Conservation (phyloP, 495 filamentous ascomycete genomes). For the Friedmanniomyces simplex region DNA sequence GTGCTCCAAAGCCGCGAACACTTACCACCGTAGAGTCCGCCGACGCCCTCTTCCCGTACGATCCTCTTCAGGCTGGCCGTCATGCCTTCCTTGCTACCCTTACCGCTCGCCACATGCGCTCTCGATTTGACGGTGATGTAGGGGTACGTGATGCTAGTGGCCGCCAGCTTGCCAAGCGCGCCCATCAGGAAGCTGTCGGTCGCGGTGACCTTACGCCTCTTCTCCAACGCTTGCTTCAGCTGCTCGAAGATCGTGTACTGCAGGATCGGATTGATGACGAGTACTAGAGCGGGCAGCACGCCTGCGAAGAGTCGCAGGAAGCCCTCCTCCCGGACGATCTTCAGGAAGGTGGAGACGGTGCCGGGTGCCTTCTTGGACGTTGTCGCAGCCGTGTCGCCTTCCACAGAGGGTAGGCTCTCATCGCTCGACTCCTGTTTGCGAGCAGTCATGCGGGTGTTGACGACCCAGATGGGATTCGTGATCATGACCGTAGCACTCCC, state of each 20-base stretch:
- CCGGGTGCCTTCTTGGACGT: conserved; percentile 38
- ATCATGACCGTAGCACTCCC: conserved; percentile 87
- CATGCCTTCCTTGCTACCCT: conserved; percentile 55
- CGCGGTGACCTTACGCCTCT: conserved; percentile 60
- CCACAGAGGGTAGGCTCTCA: conserved; percentile 35
- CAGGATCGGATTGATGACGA: conserved; percentile 95
- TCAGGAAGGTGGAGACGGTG: conserved; percentile 67
- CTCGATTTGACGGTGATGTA: conserved; percentile 97
- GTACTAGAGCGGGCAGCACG: conserved; percentile 79
- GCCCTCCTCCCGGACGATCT: conserved; percentile 70
- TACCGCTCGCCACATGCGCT: conserved; percentile 78
- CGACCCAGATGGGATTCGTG: conserved; percentile 97
- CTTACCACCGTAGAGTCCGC: conserved; percentile 83
- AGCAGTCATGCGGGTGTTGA: conserved; percentile 97
- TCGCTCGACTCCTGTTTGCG: conserved; percentile 62
- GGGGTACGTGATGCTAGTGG: conserved; percentile 89
- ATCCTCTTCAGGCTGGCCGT: conserved; percentile 63
- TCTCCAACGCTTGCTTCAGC: conserved; percentile 69
- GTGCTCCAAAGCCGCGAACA: conserved; percentile 6
- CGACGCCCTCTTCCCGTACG: conserved; percentile 76
- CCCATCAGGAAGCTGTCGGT: conserved; percentile 83
- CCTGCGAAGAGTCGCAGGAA: conserved; percentile 77
- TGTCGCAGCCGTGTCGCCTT: conserved; percentile 28
- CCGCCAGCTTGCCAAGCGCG: conserved; percentile 85
- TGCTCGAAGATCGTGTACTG: conserved; percentile 99